Evolutionary conservation across 805 yeast species (phyloP).

Genomic region (Dipodascopsis uninucleata): DNA sequence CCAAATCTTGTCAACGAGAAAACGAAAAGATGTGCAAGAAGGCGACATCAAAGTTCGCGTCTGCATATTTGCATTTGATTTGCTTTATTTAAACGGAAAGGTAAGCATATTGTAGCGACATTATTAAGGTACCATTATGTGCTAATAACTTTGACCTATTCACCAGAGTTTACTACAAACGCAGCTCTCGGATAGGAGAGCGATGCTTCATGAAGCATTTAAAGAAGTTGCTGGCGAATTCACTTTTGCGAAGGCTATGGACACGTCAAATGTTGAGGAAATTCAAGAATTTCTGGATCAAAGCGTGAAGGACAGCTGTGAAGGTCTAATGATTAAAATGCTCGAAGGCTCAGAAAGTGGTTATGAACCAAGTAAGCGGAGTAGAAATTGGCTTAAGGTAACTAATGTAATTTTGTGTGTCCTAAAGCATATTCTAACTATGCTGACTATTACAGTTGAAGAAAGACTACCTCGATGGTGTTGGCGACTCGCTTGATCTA

Average conservation of each 20-base stretch:
- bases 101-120: background rate
- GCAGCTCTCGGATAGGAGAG: slow-evolving; percentile 68
- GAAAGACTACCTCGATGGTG: slow-evolving; percentile 91
- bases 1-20: slow-evolving; percentile 88
- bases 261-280: slow-evolving; percentile 67
- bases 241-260: slow-evolving; percentile 70
- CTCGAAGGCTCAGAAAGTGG: slow-evolving; percentile 73
- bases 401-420: background rate
- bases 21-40: slow-evolving; percentile 85
- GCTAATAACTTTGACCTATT: too few relatives aligned
- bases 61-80: slow-evolving; percentile 88
- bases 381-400: slow-evolving; percentile 85
- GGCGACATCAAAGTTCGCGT: slow-evolving; percentile 87
- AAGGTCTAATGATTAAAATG: slow-evolving; percentile 93
- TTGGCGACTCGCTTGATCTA: slow-evolving; percentile 91
- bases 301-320: slow-evolving; percentile 85
- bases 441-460: slow-evolving; percentile 45
- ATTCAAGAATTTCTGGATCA: slow-evolving; percentile 82
- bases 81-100: slow-evolving; percentile 69
- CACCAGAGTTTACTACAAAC: slow-evolving; percentile 48
- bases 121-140: background rate
- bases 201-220: slow-evolving; percentile 54
- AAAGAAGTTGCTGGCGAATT: slow-evolving; percentile 69
- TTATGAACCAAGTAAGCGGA: slow-evolving; percentile 92
- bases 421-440: background rate